A percentile compares a stretch with the other conserved stretches of the same genome.
phyloP scores from a whole-genome alignment of 2,329 filamentous ascomycete species.

The Talaromyces sp. region DNA sequence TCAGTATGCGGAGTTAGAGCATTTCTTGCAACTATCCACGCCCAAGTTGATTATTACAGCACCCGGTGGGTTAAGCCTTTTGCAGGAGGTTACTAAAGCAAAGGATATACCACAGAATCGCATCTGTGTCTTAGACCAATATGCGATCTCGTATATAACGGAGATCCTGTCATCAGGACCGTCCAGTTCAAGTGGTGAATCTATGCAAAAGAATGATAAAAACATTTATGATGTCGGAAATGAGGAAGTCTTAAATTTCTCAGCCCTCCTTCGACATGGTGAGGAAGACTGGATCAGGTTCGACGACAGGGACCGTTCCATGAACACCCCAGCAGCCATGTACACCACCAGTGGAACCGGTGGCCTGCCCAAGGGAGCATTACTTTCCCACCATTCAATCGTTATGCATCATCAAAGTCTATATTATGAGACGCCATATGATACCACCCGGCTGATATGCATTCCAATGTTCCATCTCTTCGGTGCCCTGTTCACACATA shows the following conservation, averaged over 20 bases:
- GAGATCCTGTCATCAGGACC: slow-evolving; percentile 3
- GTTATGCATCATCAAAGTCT: slow-evolving; percentile 46
- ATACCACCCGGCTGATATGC: slow-evolving; percentile 43
- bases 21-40: slow-evolving; percentile 42
- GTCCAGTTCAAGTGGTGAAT: neutral
- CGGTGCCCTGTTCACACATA: slow-evolving; percentile 42
- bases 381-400: slow-evolving; percentile 55
- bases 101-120: slow-evolving; percentile 10
- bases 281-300: slow-evolving; percentile 47
- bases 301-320: slow-evolving; percentile 38
- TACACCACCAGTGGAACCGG: slow-evolving; percentile 57
- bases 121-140: slow-evolving; percentile 15
- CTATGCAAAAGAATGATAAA: neutral
- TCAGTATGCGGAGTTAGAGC: slow-evolving; percentile 44
- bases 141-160: slow-evolving; percentile 7
- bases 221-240: neutral
- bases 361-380: slow-evolving; percentile 56
- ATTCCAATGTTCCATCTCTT: slow-evolving; percentile 53
- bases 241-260: slow-evolving; percentile 3
- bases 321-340: slow-evolving; percentile 47
- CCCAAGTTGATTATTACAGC: slow-evolving; percentile 45
- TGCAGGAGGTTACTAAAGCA: slow-evolving; percentile 16
- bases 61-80: slow-evolving; percentile 30
- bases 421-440: slow-evolving; percentile 37
- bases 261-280: slow-evolving; percentile 40